A percentile compares a stretch with the other conserved stretches of the same genome.
phyloP scores from a whole-genome alignment of 78 protist genomes.

The Dictyostelium capitatum region DNA sequence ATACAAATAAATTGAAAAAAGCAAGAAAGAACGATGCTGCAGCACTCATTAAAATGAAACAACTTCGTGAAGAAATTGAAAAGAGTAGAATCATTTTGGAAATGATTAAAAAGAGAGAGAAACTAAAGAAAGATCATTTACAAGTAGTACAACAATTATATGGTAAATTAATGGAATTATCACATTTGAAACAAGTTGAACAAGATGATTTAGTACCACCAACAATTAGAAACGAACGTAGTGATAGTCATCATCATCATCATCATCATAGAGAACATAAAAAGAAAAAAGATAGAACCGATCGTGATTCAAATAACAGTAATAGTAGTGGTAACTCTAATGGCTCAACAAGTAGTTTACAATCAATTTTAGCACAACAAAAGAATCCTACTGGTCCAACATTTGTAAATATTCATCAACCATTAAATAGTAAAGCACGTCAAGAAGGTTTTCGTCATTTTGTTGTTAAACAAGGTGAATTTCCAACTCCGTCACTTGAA shows the following conservation, averaged over 20 bases:
- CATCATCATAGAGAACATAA: neutral
- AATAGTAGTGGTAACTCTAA: neutral
- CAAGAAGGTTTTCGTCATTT: constrained; percentile 76
- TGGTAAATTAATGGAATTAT: constrained; percentile 43
- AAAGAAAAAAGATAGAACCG: neutral
- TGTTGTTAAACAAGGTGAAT: constrained; percentile 58
- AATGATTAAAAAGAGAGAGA: constrained; percentile 82
- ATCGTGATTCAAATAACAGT: neutral
- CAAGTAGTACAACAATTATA: neutral
- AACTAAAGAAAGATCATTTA: constrained; percentile 62
- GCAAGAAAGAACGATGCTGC: constrained; percentile 71
- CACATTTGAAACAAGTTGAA: constrained; percentile 21
- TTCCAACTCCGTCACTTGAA: constrained; percentile 57
- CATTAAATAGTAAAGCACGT: constrained; percentile 62
- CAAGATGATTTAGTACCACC: constrained; percentile 15
- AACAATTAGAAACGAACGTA: neutral
- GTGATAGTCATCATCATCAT: neutral
- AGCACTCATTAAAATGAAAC: constrained; percentile 40
- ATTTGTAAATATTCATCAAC: constrained; percentile 25
- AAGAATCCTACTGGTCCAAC: constrained; percentile 41
- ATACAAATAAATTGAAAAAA: constrained; percentile 56
- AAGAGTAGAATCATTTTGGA: constrained; percentile 58
- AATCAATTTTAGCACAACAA: neutral
- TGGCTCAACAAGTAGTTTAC: neutral
- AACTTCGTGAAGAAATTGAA: constrained; percentile 76